phyloP scores from a whole-genome alignment of 2,329 filamentous ascomycete species.

The Lasiodiplodia theobromae region DNA sequence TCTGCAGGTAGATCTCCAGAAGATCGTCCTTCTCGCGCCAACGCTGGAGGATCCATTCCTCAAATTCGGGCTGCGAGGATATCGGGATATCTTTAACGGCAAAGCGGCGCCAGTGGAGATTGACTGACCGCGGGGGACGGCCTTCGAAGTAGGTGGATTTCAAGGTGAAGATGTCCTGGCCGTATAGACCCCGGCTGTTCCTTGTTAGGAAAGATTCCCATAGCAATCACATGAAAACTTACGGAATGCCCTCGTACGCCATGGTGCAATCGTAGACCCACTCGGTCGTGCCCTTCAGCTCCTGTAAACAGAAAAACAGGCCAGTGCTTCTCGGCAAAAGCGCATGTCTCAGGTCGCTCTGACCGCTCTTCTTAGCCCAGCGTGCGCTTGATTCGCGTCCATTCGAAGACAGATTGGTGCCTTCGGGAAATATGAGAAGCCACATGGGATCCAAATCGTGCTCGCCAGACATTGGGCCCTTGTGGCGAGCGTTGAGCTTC shows the following conservation, averaged over 20 bases:
- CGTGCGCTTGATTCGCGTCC: conserved; percentile 71
- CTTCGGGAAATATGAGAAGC: conserved; percentile 87
- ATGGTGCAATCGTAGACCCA: conserved; percentile 94
- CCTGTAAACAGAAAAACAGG: conserved; percentile 78
- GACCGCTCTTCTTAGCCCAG: conserved; percentile 77
- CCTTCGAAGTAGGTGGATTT: conserved; percentile 88
- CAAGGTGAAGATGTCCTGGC: conserved; percentile 86
- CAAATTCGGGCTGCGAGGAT: conserved; percentile 74
- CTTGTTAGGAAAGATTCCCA: conserved; percentile 27
- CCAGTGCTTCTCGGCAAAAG: conserved; percentile 83
- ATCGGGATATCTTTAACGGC: conserved; percentile 80
- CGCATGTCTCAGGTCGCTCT: conserved; percentile 73
- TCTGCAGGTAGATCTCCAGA: conserved; percentile 76
- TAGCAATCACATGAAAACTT: conserved; percentile 55
- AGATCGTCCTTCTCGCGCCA: conserved; percentile 94
- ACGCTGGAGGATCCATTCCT: conserved; percentile 79
- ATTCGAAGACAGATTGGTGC: conserved; percentile 81
- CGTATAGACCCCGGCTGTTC: conserved; percentile 65
- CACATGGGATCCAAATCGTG: conserved; percentile 79
- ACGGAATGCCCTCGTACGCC: conserved; percentile 92
- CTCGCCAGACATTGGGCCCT: conserved; percentile 47
- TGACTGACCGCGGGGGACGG: conserved; percentile 88
- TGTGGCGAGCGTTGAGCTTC: conserved; percentile 66
- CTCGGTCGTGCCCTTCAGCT: conserved; percentile 76
- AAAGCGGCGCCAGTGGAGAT: conserved; percentile 95